Evolutionary conservation across 192 early-diverging fungal genomes (phyloP), one percentile per base, ranked within the genome.

Genomic region (Backusella tarrabulga): DNA sequence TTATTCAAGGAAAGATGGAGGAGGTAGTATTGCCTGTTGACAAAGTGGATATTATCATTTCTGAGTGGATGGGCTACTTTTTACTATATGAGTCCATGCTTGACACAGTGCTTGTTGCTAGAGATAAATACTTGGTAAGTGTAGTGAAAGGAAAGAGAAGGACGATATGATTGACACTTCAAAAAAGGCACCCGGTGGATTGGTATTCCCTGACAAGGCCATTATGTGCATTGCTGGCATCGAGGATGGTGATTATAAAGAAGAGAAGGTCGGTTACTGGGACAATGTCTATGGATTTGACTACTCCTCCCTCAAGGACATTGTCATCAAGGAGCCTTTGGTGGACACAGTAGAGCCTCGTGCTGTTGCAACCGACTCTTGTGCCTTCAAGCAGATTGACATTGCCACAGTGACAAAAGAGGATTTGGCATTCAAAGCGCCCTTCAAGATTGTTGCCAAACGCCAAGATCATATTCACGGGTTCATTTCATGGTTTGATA

Each of bases 31-130:
- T 99, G 73, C 97, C 98, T 23, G 97, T 96, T 52, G 89, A 93
- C 68, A 93, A 98, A 81, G 97, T 99, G 38, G 98, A 99, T 83
- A 98, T 99, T 77, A 99, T 99, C 72, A 97, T 99, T 73, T 97
- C 96, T 6, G 98, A 99, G 79, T 99, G 98, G 98, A 99, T 99
- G 98, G 98, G 98, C 29, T 99, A 99, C 87, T 96, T 95, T 80
- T 90, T 99, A 79, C 85, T 98, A 50, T 98, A 97, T 85, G 97
- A 99, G 88, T 93, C 95, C 82, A 99, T 99, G 98, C 90, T 99
- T 77, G 98, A 99, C 89, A 97, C 98, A n/a, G 96, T 99, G 12
- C 88, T 99, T 46, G 92, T 97, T 72, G 98, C 98, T 12, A 90
- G 98, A 73, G 97, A 99, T 87, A 87, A 90, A 67, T 99, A 96